These are phyloP conservation scores for Ogataea neopini DNA, from an alignment of 805 yeast genomes.

Conservation along the genomic window DNA sequence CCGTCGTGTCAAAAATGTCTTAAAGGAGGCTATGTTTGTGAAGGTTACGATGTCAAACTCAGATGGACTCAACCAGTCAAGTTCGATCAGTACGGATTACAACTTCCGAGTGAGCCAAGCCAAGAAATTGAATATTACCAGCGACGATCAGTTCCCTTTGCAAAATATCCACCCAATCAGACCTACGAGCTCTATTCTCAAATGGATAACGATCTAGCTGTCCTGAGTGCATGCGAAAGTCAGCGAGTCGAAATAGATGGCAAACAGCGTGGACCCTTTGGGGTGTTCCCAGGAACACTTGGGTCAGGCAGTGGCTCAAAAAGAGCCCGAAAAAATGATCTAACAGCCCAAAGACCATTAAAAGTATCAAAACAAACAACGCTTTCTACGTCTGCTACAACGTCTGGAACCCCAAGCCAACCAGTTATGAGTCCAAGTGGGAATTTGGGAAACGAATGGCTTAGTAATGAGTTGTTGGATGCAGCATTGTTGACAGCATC, in stretches of 20 bases:
- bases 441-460: conserved; percentile 58
- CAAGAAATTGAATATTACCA: conserved; percentile 57
- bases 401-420: not conserved
- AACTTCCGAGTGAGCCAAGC: conserved; percentile 33
- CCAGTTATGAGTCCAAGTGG: conserved; percentile 1
- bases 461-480: conserved; percentile 67
- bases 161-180: conserved; percentile 60
- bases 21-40: conserved; percentile 67
- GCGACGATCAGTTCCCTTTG: conserved; percentile 72
- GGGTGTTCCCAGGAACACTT: conserved; percentile 62
- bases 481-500: conserved; percentile 76
- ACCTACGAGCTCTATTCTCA: conserved; percentile 75
- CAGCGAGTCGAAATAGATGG: conserved; percentile 38
- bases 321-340: conserved; percentile 22
- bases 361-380: not conserved
- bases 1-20: conserved; percentile 76
- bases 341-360: conserved; percentile 10
- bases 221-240: conserved; percentile 49
- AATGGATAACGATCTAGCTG: conserved; percentile 68
- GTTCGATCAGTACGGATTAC: conserved; percentile 49
- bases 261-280: conserved; percentile 68
- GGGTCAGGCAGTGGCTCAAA: conserved; percentile 13
- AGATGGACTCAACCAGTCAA: conserved; percentile 69
- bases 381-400: not conserved
- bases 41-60: conserved; percentile 80